Conservation (phyloP, 208 protist species). For the Tritrichomonas musculus region DNA sequence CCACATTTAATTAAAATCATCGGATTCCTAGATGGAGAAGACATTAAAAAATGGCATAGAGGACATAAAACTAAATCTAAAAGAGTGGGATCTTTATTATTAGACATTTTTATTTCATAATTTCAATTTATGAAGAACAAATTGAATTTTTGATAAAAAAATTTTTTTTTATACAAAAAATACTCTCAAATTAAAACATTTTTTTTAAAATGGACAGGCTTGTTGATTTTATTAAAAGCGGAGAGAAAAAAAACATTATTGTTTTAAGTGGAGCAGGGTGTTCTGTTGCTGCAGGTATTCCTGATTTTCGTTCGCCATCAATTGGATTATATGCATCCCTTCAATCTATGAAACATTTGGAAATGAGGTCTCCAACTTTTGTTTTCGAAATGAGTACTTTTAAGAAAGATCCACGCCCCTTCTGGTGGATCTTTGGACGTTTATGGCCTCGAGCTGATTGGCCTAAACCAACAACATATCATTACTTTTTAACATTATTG, state of each 20-base stretch:
- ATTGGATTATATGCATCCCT: neutral
- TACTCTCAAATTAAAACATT: no score
- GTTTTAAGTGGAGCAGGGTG: neutral
- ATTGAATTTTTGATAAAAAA: no score
- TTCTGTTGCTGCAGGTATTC: slow-evolving; percentile 22
- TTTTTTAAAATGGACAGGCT: neutral
- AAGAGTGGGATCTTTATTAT: no score
- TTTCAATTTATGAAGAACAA: no score
- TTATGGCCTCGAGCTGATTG: neutral
- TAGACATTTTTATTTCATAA: no score
- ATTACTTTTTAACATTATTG: neutral
- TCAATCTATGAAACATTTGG: neutral
- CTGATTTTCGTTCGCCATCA: neutral
- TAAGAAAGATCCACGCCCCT: neutral
- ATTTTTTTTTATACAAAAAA: no score
- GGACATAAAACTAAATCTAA: no score
- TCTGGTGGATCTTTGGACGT: neutral
- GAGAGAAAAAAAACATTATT: neutral
- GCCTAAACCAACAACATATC: neutral
- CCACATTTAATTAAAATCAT: no score
- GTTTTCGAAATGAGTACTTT: slow-evolving; percentile 26
- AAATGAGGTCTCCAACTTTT: neutral
- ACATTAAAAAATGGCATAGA: no score
- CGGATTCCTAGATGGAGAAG: no score
- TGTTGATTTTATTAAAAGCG: neutral